These are phyloP conservation scores for Quercus ilex DNA, from an alignment of 306 rosid genomes.

Conservation along the genomic window DNA sequence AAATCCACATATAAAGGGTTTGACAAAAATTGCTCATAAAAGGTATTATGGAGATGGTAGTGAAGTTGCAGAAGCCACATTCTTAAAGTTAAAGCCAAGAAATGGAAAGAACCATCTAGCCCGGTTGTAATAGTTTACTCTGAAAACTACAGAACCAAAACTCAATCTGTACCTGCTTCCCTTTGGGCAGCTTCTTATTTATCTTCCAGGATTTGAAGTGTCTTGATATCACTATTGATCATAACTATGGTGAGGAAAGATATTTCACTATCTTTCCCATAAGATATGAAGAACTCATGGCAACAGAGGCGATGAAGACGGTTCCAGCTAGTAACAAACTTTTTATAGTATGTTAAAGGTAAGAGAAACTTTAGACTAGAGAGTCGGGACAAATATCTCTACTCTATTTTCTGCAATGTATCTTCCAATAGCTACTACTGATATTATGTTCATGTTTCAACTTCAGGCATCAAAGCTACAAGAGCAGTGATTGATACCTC, in stretches of 20 bases:
- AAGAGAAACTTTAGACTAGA: neutral
- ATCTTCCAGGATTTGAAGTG: slow-evolving; percentile 6
- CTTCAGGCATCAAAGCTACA: slow-evolving; percentile 5
- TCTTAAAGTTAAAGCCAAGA: neutral
- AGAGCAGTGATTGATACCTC: neutral
- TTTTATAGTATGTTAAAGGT: neutral
- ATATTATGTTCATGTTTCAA: neutral
- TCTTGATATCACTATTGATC: slow-evolving; percentile 13
- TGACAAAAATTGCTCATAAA: neutral
- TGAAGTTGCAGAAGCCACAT: slow-evolving; percentile 9
- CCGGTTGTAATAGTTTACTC: neutral
- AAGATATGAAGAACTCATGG: neutral
- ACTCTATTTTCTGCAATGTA: neutral
- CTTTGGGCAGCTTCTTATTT: neutral
- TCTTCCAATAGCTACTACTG: neutral
- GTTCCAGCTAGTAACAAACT: neutral
- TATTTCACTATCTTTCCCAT: neutral
- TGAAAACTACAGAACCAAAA: neutral
- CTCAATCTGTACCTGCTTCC: neutral
- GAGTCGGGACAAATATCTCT: neutral
- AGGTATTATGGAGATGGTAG: slow-evolving; percentile 19
- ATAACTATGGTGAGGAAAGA: neutral
- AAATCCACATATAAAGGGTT: neutral
- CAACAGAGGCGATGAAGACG: neutral
- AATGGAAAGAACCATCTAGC: neutral